These are phyloP conservation scores for Fragilaria radians DNA, from an alignment of 108 stramenopile species.

Conservation along the genomic window DNA sequence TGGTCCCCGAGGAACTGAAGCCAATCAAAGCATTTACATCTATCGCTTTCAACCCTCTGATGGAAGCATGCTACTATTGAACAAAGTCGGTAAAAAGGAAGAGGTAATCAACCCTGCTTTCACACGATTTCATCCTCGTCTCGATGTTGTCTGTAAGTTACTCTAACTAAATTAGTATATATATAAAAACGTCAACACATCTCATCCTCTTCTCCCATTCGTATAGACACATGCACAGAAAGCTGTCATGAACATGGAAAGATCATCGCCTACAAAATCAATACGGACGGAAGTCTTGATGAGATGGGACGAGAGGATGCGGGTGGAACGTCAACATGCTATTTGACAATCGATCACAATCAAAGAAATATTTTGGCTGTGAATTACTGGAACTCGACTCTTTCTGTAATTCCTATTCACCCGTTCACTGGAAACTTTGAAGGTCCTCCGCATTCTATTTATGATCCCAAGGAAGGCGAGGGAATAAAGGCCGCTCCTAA, in stretches of 20 bases:
- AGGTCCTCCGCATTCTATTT: conserved; percentile 44
- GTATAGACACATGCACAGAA: conserved; percentile 89
- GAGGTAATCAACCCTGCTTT: conserved; percentile 93
- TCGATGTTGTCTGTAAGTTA: conserved; percentile 2
- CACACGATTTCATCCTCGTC: conserved; percentile 78
- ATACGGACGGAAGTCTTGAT: conserved; percentile 48
- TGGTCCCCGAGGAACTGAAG: conserved; percentile 80
- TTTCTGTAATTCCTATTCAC: conserved; percentile 76
- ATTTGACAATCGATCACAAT: conserved; percentile 83
- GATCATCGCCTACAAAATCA: conserved; percentile 75
- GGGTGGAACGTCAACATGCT: conserved; percentile 91
- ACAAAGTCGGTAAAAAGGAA: conserved; percentile 57
- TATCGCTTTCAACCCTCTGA: conserved; percentile 77
- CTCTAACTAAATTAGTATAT: too few species aligned
- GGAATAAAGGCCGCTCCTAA: conserved; percentile 57
- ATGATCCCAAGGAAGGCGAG: conserved; percentile 61
- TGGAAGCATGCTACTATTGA: conserved; percentile 77
- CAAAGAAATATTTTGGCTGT: conserved; percentile 76
- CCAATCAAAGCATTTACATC: conserved; percentile 65
- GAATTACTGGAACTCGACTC: conserved; percentile 93
- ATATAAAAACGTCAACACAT: too few species aligned
- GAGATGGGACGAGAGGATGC: conserved; percentile 75
- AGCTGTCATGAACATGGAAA: conserved; percentile 84
- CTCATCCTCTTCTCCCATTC: too few species aligned
- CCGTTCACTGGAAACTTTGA: conserved; percentile 57